Conservation (phyloP, 371 early-diverging fungal genomes). For the Choanephora cucurbitarum region DNA sequence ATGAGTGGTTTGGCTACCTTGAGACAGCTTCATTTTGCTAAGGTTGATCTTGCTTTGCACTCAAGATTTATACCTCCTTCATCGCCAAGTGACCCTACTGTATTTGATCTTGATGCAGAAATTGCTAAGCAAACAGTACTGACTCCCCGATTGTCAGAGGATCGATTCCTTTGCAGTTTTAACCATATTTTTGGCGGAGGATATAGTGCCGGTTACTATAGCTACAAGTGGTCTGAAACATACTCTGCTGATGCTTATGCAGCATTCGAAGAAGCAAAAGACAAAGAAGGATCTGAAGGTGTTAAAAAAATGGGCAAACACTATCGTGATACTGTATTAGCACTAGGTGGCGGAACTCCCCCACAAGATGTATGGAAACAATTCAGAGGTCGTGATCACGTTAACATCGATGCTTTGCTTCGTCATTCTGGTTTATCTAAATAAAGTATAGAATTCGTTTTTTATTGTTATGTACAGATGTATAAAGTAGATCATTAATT, state of each 20-base stretch:
- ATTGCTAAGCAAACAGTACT: conserved; percentile 54
- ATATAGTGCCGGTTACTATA: conserved; percentile 69
- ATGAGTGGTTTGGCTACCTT: conserved; percentile 63
- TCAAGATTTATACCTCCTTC: conserved; percentile 47
- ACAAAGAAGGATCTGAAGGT: conserved; percentile 31
- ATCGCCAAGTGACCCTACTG: conserved; percentile 31
- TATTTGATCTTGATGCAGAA: conserved; percentile 62
- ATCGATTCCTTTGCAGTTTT: conserved; percentile 65
- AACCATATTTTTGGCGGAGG: conserved; percentile 69
- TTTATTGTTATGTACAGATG: too few species aligned
- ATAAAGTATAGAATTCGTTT: conserved; percentile 7
- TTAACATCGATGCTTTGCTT: conserved; percentile 58
- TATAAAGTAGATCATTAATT: background rate
- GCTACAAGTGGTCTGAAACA: conserved; percentile 72
- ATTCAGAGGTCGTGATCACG: conserved; percentile 60
- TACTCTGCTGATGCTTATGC: conserved; percentile 73
- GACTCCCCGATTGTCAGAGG: conserved; percentile 55
- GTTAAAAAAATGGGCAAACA: conserved; percentile 48
- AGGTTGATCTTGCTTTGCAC: conserved; percentile 61
- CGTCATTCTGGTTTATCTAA: conserved; percentile 57
- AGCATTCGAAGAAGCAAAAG: conserved; percentile 60
- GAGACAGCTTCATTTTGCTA: conserved; percentile 66
- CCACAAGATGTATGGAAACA: conserved; percentile 62
- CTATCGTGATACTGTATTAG: conserved; percentile 66
- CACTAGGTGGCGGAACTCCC: conserved; percentile 65